A percentile compares a stretch with the other conserved stretches of the same genome.
Conservation (phyloP, 352 stramenopile genomes). For the Pythium sukuiense region DNA sequence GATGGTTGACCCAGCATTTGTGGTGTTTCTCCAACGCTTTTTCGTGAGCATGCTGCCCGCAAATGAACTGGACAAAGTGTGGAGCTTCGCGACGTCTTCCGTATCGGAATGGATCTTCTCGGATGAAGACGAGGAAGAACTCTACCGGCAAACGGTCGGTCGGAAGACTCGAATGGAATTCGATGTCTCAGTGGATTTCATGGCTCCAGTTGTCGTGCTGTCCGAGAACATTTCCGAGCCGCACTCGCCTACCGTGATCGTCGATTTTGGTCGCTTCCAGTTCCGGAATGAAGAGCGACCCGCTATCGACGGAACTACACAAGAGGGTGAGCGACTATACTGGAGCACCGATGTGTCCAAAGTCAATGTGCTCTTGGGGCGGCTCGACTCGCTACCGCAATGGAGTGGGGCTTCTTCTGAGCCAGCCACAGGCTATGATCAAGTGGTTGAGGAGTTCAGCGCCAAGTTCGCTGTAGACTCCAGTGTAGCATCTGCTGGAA, state of each 20-base stretch:
- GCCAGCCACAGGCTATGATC: slow-evolving; percentile 26
- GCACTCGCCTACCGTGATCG: slow-evolving; percentile 46
- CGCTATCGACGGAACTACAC: slow-evolving; percentile 9
- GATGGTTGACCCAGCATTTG: slow-evolving; percentile 70
- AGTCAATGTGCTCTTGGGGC: slow-evolving; percentile 59
- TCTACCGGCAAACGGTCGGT: slow-evolving; percentile 29
- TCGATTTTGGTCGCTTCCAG: slow-evolving; percentile 71
- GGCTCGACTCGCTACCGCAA: slow-evolving; percentile 32
- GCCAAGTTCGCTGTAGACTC: slow-evolving; percentile 58
- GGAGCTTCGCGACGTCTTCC: slow-evolving; percentile 80
- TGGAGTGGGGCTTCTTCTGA: background rate
- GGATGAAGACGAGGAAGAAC: slow-evolving; percentile 50
- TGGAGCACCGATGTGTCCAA: slow-evolving; percentile 66
- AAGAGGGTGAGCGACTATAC: slow-evolving; percentile 34
- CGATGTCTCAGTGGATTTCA: slow-evolving; percentile 73
- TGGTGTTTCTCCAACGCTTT: slow-evolving; percentile 68
- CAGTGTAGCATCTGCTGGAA: slow-evolving; percentile 19
- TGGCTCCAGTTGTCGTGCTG: slow-evolving; percentile 71
- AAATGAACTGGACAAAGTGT: slow-evolving; percentile 72
- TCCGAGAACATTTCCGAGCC: slow-evolving; percentile 47
- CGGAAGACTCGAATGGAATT: slow-evolving; percentile 36
- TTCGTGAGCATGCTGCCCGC: slow-evolving; percentile 68
- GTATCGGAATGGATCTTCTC: slow-evolving; percentile 83
- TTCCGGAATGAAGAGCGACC: slow-evolving; percentile 46
- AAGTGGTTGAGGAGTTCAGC: slow-evolving; percentile 64